Conservation (phyloP, 371 early-diverging fungal species). For the Homolaphlyctis polyrhiza region DNA sequence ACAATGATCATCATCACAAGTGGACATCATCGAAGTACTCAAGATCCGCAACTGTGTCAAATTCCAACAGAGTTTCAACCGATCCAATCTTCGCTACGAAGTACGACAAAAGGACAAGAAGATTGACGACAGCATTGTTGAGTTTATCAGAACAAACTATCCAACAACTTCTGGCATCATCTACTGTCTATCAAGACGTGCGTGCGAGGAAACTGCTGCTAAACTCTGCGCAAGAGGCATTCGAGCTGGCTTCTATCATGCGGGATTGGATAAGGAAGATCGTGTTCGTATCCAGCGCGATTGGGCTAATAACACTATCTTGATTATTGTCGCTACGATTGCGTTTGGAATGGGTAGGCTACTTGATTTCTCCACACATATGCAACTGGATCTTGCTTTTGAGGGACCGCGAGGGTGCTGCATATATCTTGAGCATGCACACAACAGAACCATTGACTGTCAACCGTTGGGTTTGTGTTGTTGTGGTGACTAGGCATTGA, state of each 20-base stretch:
- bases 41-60: background rate
- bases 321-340: constrained; percentile 58
- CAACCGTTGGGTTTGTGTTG: no score
- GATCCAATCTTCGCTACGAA: constrained; percentile 38
- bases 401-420: no score
- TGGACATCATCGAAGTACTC: constrained; percentile 28
- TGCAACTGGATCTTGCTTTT: no score
- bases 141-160: constrained; percentile 68
- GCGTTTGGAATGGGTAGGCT: constrained; percentile 68
- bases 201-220: constrained; percentile 86
- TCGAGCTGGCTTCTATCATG: constrained; percentile 80
- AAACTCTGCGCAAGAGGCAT: constrained; percentile 41
- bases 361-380: no score
- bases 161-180: constrained; percentile 90
- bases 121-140: constrained; percentile 58
- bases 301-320: constrained; percentile 71
- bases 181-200: constrained; percentile 84
- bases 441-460: no score
- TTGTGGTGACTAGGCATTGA: no score
- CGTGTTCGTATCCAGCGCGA: constrained; percentile 75
- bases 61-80: constrained; percentile 34
- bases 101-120: constrained; percentile 26
- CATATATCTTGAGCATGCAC: no score
- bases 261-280: constrained; percentile 86
- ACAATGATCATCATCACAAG: constrained; percentile 9